A percentile compares a stretch with the other conserved stretches of the same genome.
Evolutionary conservation across 2,329 filamentous ascomycete species (phyloP).

Genomic region (Aureobasidium sp.): DNA sequence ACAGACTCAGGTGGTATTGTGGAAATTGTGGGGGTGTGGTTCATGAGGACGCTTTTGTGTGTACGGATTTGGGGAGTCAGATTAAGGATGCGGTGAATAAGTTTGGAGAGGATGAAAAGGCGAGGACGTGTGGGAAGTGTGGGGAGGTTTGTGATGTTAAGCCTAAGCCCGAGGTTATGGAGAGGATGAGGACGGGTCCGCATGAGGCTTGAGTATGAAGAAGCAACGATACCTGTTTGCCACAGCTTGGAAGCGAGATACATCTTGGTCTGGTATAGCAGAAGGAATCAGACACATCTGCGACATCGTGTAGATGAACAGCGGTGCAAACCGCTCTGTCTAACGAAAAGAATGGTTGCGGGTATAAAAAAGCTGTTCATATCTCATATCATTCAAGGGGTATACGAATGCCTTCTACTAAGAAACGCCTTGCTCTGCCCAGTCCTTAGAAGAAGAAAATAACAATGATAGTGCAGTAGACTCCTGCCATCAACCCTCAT

Average conservation of each 20-base stretch:
- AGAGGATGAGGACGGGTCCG: slow-evolving; percentile 22
- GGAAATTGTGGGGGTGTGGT: slow-evolving; percentile 60
- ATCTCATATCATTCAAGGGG: background rate
- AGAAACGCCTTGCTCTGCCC: background rate
- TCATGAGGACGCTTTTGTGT: slow-evolving; percentile 80
- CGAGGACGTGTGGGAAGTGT: slow-evolving; percentile 68
- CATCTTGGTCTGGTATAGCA: background rate
- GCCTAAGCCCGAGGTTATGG: slow-evolving; percentile 39
- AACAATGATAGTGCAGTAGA: background rate
- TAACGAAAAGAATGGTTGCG: no score
- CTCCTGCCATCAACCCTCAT: background rate
- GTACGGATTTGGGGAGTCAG: slow-evolving; percentile 84
- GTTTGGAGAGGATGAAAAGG: slow-evolving; percentile 62
- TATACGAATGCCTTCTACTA: background rate
- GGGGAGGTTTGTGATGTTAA: slow-evolving; percentile 65
- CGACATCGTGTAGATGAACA: no score
- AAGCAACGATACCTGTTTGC: no score
- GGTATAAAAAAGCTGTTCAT: background rate
- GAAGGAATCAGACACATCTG: no score
- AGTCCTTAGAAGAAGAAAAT: background rate
- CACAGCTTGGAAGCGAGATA: background rate
- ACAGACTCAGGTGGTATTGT: slow-evolving; percentile 90
- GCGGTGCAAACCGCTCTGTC: no score
- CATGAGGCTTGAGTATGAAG: background rate
- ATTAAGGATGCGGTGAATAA: slow-evolving; percentile 83